Evolutionary conservation across 2,329 filamentous ascomycete genomes (phyloP).

Genomic region (Neopestalotiopsis clavispora): DNA sequence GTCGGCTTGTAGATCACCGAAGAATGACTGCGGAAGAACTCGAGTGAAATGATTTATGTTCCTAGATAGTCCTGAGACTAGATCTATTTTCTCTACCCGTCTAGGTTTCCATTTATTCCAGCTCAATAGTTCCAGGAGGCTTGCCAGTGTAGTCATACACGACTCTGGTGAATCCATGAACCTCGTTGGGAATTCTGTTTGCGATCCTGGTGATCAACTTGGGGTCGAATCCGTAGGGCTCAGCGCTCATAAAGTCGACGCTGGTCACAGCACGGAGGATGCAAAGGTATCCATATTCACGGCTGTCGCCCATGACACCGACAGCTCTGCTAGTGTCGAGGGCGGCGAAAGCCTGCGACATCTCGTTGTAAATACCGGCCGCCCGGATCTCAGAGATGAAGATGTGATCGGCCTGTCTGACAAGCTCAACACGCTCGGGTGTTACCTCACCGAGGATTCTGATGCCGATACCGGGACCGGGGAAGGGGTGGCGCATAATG

Average conservation of each 20-base stretch:
- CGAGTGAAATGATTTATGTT: no score
- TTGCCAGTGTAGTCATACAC: constrained; percentile 67
- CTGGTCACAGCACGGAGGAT: constrained; percentile 51
- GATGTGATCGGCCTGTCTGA: constrained; percentile 76
- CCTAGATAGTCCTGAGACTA: neutral
- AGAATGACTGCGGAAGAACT: no score
- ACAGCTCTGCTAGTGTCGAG: constrained; percentile 49
- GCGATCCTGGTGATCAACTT: constrained; percentile 70
- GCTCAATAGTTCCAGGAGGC: constrained; percentile 72
- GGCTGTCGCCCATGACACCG: constrained; percentile 63
- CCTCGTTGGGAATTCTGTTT: constrained; percentile 75
- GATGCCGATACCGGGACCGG: constrained; percentile 72
- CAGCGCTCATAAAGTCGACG: constrained; percentile 74
- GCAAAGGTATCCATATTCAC: constrained; percentile 29
- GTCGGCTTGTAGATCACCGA: no score
- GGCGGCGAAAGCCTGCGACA: constrained; percentile 53
- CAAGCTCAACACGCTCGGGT: constrained; percentile 77
- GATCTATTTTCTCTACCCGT: neutral
- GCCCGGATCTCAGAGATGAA: constrained; percentile 78
- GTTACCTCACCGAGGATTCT: constrained; percentile 87
- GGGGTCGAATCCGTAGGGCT: constrained; percentile 61
- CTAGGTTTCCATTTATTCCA: constrained; percentile 37
- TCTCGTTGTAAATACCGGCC: constrained; percentile 73
- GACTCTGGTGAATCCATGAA: constrained; percentile 73
- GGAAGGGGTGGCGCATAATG: constrained; percentile 80